Percentiles rank a stretch among this genome's conserved stretches.
These are phyloP conservation scores for Colletotrichum camelliae DNA, from an alignment of 2,329 filamentous ascomycete genomes.

Conservation along the genomic window DNA sequence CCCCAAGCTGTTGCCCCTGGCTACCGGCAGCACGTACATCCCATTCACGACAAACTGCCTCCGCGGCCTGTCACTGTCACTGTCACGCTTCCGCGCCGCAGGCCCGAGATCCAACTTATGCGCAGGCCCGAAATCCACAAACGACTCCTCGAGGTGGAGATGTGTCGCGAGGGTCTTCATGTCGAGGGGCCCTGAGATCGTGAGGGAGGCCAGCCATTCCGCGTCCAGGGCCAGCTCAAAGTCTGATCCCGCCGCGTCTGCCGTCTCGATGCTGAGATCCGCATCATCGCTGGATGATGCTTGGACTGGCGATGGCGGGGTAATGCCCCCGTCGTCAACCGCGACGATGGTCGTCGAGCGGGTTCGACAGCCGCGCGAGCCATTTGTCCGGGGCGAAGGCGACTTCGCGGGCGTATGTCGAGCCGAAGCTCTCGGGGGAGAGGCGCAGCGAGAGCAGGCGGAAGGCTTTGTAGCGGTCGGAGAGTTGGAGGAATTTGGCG, in stretches of 20 bases:
- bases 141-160: not conserved
- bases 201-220: slow-evolving; percentile 4
- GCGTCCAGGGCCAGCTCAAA: not conserved
- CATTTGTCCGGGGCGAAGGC: not conserved
- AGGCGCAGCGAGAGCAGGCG: slow-evolving; percentile 10
- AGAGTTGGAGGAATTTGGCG: not conserved
- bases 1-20: not conserved
- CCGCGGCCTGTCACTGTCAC: no score
- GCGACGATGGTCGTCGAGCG: slow-evolving; percentile 1
- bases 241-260: not conserved
- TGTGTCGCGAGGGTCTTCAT: not conserved
- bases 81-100: not conserved
- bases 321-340: not conserved
- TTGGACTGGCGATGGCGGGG: not conserved
- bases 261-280: not conserved
- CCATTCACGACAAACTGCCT: slow-evolving; percentile 3
- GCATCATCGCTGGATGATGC: not conserved
- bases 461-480: slow-evolving; percentile 5
- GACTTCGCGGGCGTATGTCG: slow-evolving; percentile 11
- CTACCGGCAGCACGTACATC: slow-evolving; percentile 12
- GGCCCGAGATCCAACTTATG: not conserved
- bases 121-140: not conserved
- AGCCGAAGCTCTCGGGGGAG: slow-evolving; percentile 8
- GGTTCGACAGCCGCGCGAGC: not conserved
- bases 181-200: slow-evolving; percentile 4